Conservation (phyloP, 2,329 filamentous ascomycete species). For the Claviceps sp. region DNA sequence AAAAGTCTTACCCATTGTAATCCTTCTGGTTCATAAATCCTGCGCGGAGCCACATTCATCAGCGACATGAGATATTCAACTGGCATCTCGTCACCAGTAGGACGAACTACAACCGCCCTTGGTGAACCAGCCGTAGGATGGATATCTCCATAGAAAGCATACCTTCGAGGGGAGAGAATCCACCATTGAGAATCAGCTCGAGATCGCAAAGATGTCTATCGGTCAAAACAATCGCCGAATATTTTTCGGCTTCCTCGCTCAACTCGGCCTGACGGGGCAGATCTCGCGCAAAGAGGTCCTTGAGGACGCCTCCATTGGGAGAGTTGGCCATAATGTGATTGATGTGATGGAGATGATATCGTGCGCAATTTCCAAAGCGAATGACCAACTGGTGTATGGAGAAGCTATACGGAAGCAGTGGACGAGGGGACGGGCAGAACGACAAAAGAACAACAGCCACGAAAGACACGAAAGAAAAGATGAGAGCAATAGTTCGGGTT, state of each 20-base stretch:
- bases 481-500: constrained; percentile 5
- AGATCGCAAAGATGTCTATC: constrained; percentile 97
- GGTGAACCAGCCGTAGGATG: background rate
- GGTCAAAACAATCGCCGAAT: constrained; percentile 71
- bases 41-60: constrained; percentile 22
- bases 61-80: background rate
- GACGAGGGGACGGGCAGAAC: background rate
- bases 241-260: constrained; percentile 66
- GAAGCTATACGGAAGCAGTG: constrained; percentile 6
- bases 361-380: background rate
- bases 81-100: background rate
- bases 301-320: constrained; percentile 85
- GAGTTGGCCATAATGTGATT: constrained; percentile 45
- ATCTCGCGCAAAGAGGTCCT: constrained; percentile 95
- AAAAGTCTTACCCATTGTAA: constrained; percentile 66
- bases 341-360: background rate
- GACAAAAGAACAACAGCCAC: background rate
- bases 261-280: constrained; percentile 70
- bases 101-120: constrained; percentile 1
- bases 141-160: constrained; percentile 19
- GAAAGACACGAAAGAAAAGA: background rate
- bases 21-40: constrained; percentile 97
- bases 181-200: constrained; percentile 92
- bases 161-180: constrained; percentile 97
- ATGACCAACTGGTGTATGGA: background rate